These are phyloP conservation scores for Hypoxylon cercidicola DNA, from an alignment of 495 filamentous ascomycete species.

Conservation along the genomic window DNA sequence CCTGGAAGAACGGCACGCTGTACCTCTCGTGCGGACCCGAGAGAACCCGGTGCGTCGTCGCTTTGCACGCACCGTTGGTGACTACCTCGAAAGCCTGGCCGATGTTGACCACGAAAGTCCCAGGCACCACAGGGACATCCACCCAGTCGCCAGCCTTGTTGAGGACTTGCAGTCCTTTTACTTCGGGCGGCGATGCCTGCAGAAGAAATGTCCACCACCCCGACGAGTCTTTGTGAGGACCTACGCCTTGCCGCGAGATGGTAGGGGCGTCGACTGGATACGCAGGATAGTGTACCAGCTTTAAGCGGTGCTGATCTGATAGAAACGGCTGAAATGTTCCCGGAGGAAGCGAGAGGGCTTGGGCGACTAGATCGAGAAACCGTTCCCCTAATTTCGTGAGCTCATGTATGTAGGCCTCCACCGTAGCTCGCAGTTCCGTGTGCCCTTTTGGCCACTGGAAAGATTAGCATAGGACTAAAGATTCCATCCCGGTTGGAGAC, in stretches of 20 bases:
- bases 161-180: constrained; percentile 61
- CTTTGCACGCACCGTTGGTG: constrained; percentile 62
- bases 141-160: constrained; percentile 61
- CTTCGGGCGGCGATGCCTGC: constrained; percentile 57
- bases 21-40: constrained; percentile 48
- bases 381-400: constrained; percentile 57
- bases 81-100: constrained; percentile 68
- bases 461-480: constrained; percentile 26
- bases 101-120: constrained; percentile 67
- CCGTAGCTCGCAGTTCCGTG: constrained; percentile 32
- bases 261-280: constrained; percentile 9
- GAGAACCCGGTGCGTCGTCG: constrained; percentile 62
- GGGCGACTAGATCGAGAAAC: constrained; percentile 62
- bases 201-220: constrained; percentile 67
- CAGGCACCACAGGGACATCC: constrained; percentile 57
- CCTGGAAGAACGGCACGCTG: constrained; percentile 61
- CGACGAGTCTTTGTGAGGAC: constrained; percentile 66
- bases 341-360: constrained; percentile 49
- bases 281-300: constrained; percentile 63
- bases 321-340: constrained; percentile 63
- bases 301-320: constrained; percentile 64
- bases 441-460: constrained; percentile 32
- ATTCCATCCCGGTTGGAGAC: background rate
- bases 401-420: constrained; percentile 59
- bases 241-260: constrained; percentile 57